phyloP scores from a whole-genome alignment of 805 yeast species.

The Pichia phayaonensis region DNA sequence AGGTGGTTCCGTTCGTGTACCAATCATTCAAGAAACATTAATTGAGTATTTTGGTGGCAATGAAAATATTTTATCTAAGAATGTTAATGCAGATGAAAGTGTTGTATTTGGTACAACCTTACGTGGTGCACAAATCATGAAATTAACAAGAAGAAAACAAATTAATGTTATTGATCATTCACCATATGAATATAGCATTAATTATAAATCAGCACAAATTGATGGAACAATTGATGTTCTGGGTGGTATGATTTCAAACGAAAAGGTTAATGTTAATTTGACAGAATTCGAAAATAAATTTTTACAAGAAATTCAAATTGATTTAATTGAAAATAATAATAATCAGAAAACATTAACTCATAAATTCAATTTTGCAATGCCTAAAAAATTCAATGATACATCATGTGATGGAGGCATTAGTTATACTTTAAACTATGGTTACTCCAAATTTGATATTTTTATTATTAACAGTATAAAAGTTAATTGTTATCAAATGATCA shows the following conservation, averaged over 20 bases:
- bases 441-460: constrained; percentile 33
- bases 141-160: constrained; percentile 56
- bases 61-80: constrained; percentile 47
- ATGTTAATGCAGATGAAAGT: constrained; percentile 93
- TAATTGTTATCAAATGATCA: constrained; percentile 13
- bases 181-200: constrained; percentile 3
- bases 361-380: constrained; percentile 15
- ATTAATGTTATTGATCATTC: constrained; percentile 25
- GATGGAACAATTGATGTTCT: background rate
- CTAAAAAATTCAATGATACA: constrained; percentile 25
- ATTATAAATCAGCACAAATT: background rate
- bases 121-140: constrained; percentile 69
- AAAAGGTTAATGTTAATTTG: constrained; percentile 4
- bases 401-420: constrained; percentile 33
- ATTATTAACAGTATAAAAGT: constrained; percentile 37
- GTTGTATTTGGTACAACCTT: constrained; percentile 86
- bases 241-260: constrained; percentile 2
- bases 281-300: constrained; percentile 2
- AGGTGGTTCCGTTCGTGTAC: constrained; percentile 91
- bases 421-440: constrained; percentile 18
- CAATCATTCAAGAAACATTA: constrained; percentile 67
- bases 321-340: constrained; percentile 25
- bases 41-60: constrained; percentile 48
- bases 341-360: background rate
- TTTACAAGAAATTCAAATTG: constrained; percentile 26